A percentile compares a stretch with the other conserved stretches of the same genome.
Conservation (phyloP, 257 asterid species). For the Solanum bukasovii region DNA sequence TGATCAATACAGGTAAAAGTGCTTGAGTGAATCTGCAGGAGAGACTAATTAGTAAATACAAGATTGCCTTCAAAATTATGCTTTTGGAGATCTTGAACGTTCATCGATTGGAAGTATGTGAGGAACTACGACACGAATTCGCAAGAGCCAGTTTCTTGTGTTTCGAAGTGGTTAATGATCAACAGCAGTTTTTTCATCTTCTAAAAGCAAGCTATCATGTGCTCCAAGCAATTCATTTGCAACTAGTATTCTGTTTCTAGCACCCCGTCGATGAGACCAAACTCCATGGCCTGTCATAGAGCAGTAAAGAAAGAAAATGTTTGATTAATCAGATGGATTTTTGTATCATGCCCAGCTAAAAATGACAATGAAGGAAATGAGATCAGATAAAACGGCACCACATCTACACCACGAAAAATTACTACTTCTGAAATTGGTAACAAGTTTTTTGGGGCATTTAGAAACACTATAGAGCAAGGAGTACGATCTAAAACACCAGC, state of each 20-base stretch:
- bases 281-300: constrained; percentile 75
- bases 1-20: background rate
- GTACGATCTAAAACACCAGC: background rate
- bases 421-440: background rate
- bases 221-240: background rate
- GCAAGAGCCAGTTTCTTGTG: background rate
- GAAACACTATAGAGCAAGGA: background rate
- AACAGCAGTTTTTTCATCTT: background rate
- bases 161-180: background rate
- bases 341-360: background rate
- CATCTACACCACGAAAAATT: background rate
- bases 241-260: constrained; percentile 70
- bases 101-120: background rate
- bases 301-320: background rate
- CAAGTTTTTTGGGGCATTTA: background rate
- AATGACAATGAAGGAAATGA: background rate
- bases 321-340: background rate
- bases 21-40: background rate
- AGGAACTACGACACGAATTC: background rate
- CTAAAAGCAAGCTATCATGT: background rate
- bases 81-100: background rate
- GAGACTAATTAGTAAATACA: background rate
- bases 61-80: background rate
- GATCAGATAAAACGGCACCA: background rate
- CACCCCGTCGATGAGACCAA: constrained; percentile 86